phyloP scores from a whole-genome alignment of 2,329 filamentous ascomycete genomes.

The Scedosporium minutisporum region DNA sequence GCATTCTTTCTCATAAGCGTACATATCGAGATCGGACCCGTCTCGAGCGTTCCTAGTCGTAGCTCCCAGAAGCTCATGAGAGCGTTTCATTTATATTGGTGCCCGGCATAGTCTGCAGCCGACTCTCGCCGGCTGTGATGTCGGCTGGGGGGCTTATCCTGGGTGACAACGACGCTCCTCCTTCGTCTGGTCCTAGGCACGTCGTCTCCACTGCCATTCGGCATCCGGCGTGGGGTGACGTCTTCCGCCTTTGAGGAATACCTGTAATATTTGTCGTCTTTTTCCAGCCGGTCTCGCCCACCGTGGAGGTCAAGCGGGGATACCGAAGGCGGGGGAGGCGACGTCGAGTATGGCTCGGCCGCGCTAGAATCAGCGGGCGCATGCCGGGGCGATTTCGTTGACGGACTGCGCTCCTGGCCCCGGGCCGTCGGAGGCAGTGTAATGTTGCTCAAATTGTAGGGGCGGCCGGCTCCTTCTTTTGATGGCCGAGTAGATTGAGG shows the following conservation, averaged over 20 bases:
- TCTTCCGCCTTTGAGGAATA: neutral
- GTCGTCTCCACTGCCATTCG: neutral
- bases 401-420: neutral
- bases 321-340: neutral
- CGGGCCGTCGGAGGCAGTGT: neutral
- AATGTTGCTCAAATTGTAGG: neutral
- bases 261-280: neutral
- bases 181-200: neutral
- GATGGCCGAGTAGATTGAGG: neutral
- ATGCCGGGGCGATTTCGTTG: neutral
- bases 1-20: neutral
- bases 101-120: neutral
- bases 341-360: neutral
- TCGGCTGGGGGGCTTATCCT: neutral
- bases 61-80: neutral
- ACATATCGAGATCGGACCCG: neutral
- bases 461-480: neutral
- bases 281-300: neutral
- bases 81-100: neutral
- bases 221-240: neutral
- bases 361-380: neutral
- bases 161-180: neutral
- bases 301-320: neutral
- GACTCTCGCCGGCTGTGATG: neutral
- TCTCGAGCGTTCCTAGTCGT: neutral